Evolutionary conservation across 1,284 basidiomycete species (phyloP).

Genomic region (Erythrobasidium hasegawianum): DNA sequence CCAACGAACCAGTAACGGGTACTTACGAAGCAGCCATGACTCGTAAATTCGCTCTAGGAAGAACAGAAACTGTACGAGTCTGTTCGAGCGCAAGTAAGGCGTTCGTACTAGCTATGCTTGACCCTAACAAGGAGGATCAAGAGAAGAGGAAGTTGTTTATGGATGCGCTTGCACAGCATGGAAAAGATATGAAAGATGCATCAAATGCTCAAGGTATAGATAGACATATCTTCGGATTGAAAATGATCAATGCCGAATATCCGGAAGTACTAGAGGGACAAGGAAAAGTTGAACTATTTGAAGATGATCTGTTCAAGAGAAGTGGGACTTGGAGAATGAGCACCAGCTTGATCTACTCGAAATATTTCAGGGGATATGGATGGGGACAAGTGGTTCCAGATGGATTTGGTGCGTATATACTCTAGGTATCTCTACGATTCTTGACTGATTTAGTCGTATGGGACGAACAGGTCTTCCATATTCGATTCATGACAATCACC

Average conservation of each 20-base stretch:
- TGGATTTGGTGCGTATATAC: slow-evolving; percentile 71
- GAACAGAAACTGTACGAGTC: slow-evolving; percentile 82
- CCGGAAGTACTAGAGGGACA: slow-evolving; percentile 53
- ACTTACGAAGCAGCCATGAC: slow-evolving; percentile 81
- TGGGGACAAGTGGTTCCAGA: slow-evolving; percentile 61
- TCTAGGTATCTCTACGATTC: too few relatives aligned
- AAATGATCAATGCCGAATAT: slow-evolving; percentile 3
- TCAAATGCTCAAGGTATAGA: slow-evolving; percentile 72
- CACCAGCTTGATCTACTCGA: slow-evolving; percentile 81
- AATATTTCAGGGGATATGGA: slow-evolving; percentile 59
- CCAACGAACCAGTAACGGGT: slow-evolving; percentile 30
- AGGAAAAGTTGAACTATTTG: slow-evolving; percentile 62
- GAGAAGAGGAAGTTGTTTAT: slow-evolving; percentile 61
- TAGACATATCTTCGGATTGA: slow-evolving; percentile 67
- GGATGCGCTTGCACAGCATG: slow-evolving; percentile 66
- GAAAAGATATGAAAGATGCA: slow-evolving; percentile 65
- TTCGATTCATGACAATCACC: slow-evolving; percentile 55
- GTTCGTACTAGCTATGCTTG: slow-evolving; percentile 69
- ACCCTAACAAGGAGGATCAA: slow-evolving; percentile 52
- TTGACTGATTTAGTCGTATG: too few relatives aligned
- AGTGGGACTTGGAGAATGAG: slow-evolving; percentile 50
- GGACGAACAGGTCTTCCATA: slow-evolving; percentile 9
- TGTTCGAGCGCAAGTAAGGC: slow-evolving; percentile 66
- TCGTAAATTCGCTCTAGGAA: slow-evolving; percentile 74
- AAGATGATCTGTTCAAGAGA: slow-evolving; percentile 65